A percentile compares a stretch with the other conserved stretches of the same genome.
phyloP scores from a whole-genome alignment of 148 eudicot genomes.

The Rhododendron ovatum region DNA sequence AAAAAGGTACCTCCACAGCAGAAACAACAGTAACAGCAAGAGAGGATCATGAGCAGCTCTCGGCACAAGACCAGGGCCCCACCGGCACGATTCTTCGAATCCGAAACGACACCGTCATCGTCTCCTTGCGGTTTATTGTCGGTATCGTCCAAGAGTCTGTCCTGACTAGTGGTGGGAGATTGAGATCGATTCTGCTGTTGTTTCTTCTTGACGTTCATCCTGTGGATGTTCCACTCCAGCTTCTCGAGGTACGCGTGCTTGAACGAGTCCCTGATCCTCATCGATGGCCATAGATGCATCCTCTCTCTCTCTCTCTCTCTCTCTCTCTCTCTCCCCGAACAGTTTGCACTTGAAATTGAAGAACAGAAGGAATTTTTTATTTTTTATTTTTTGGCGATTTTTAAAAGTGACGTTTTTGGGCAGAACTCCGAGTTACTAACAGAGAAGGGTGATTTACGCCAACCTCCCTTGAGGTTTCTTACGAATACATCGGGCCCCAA shows the following conservation, averaged over 20 bases:
- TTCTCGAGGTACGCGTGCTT: conserved; percentile 48
- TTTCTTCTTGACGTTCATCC: conserved; percentile 35
- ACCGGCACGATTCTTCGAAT: neutral
- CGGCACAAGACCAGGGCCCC: conserved; percentile 10
- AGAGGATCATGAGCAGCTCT: conserved; percentile 39
- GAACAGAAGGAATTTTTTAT: neutral
- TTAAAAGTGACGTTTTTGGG: too few species aligned
- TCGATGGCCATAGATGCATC: conserved; percentile 87
- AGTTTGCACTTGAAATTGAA: neutral
- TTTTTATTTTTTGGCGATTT: too few species aligned
- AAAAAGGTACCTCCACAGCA: conserved; percentile 52
- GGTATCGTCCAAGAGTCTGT: conserved; percentile 21
- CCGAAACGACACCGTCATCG: neutral
- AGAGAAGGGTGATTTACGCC: too few species aligned
- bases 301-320: conserved; percentile 28
- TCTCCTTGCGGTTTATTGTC: neutral
- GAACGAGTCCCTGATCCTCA: conserved; percentile 56
- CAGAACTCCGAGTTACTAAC: too few species aligned
- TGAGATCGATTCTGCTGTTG: conserved; percentile 11
- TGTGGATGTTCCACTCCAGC: conserved; percentile 36
- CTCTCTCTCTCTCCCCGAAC: conserved; percentile 1
- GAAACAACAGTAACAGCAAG: conserved; percentile 57
- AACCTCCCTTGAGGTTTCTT: too few species aligned
- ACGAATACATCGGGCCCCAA: too few species aligned
- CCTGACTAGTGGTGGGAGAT: conserved; percentile 1